Evolutionary conservation across 2,329 filamentous ascomycete species (phyloP), one percentile per base, ranked within the genome.

Genomic region (Sarocladium oryzae): DNA sequence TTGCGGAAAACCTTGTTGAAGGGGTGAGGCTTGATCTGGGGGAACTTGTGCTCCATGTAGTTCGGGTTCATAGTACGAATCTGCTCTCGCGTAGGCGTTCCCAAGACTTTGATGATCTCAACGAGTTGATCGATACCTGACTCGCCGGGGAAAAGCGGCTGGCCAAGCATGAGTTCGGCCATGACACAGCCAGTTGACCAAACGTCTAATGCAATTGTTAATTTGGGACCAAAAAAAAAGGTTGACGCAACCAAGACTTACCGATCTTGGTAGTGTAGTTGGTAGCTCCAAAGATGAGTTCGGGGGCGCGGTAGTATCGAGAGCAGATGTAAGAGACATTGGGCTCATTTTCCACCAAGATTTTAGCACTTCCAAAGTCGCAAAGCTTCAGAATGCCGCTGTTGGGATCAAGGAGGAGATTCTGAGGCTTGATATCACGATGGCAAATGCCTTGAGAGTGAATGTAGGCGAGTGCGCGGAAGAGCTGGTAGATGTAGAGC

Each of bases 41-140:
- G 93, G 72, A 99, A 99, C 76, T 97, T 97, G 76, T 99, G 93
- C 75, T 99, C 93, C 93, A 99, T 99, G 73, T 99, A 99, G 72
- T 99, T 99, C 54, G 93, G 93, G 72, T 99, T 99, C 93, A 99
- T 99, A 58, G 93, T 99, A 60, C 93, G 88, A 64, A 99, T 99
- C 71, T 99, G 93, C 69, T 99, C 93, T 57, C 93, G 82, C 32
- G 93, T 97, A 16, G 93, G 93, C 16, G 93, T 99, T 54, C 93
- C 93, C 55, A 99, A 76, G 50, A 99, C 92, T 75, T 99, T 99
- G 79, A 99, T 99, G 67, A 99, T 99, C 72, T 99, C 93, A 41
- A 99, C 93, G 46, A 99, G 77, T 69, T 99, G 93, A 67, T 99
- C 93, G 63, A 99, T 99, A 57, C 93, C 93, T 45, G 93, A 99